Evolutionary conservation across 139 green algal genomes (phyloP).

Genomic region (Pleodorina starrii): DNA sequence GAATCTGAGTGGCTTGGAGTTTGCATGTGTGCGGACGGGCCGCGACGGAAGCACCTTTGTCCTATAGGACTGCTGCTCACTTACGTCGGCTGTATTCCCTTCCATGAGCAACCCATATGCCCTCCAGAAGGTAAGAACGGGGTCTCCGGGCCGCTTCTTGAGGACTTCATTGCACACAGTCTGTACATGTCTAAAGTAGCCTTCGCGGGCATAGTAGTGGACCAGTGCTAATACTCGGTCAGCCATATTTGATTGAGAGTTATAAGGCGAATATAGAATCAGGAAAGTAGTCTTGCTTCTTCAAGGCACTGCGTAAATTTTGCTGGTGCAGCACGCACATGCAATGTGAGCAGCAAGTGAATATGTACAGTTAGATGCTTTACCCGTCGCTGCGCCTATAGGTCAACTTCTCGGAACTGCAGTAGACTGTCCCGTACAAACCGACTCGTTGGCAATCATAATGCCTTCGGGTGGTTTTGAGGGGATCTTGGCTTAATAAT

Average conservation of each 20-base stretch:
- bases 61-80: too few relatives aligned
- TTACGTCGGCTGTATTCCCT: conserved; percentile 69
- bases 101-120: conserved; percentile 73
- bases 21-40: too few relatives aligned
- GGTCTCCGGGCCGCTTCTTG: conserved; percentile 64
- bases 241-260: conserved; percentile 24
- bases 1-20: too few relatives aligned
- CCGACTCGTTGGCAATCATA: too few relatives aligned
- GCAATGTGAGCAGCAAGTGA: background rate
- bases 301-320: background rate
- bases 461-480: too few relatives aligned
- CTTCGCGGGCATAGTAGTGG: conserved; percentile 74
- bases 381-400: too few relatives aligned
- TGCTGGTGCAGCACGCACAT: background rate
- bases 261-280: conserved; percentile 10
- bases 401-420: too few relatives aligned
- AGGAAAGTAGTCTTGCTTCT: background rate
- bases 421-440: conserved; percentile 8
- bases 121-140: conserved; percentile 72
- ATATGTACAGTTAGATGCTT: background rate
- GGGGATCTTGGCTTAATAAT: too few relatives aligned
- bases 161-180: conserved; percentile 75
- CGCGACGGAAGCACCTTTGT: too few relatives aligned
- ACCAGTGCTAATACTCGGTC: conserved; percentile 62
- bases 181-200: conserved; percentile 73